A percentile compares a stretch with the other conserved stretches of the same genome.
Conservation (phyloP, 2,329 filamentous ascomycete genomes). For the Acarospora socialis region DNA sequence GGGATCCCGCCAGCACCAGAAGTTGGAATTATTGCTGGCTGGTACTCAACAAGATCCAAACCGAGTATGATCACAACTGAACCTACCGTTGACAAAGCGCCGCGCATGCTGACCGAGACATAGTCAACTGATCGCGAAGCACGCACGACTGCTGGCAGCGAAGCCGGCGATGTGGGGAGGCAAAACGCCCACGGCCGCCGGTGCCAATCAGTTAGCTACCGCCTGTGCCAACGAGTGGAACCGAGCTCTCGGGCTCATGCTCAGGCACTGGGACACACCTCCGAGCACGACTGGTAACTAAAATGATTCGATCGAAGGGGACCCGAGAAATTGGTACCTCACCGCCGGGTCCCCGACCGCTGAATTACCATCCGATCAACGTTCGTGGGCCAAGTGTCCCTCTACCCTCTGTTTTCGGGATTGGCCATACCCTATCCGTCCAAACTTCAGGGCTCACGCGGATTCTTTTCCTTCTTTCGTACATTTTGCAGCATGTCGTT, state of each 20-base stretch:
- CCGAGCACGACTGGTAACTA: slow-evolving; percentile 33
- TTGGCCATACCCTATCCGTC: no score
- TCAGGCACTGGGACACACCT: slow-evolving; percentile 51
- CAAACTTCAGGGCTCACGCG: no score
- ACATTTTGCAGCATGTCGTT: no score
- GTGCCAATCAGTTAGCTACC: slow-evolving; percentile 43
- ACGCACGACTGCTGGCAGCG: slow-evolving; percentile 46
- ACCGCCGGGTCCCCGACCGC: no score
- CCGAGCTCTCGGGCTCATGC: slow-evolving; percentile 48
- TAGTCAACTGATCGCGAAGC: slow-evolving; percentile 46
- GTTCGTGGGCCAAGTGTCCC: no score
- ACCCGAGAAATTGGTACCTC: no score
- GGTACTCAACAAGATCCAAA: slow-evolving; percentile 49
- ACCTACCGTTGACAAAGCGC: background rate
- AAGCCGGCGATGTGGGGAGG: slow-evolving; percentile 58
- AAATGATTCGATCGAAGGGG: no score
- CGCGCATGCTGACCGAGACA: no score
- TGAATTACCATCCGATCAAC: no score
- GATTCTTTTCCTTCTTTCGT: no score
- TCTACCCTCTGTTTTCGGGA: no score
- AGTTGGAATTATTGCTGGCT: slow-evolving; percentile 70
- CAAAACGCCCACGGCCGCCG: slow-evolving; percentile 38
- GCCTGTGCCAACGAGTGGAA: slow-evolving; percentile 57
- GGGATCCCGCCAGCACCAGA: slow-evolving; percentile 49
- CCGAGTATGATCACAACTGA: slow-evolving; percentile 40